phyloP scores from a whole-genome alignment of 2,329 filamentous ascomycete species.

The Hypomyces perniciosus region DNA sequence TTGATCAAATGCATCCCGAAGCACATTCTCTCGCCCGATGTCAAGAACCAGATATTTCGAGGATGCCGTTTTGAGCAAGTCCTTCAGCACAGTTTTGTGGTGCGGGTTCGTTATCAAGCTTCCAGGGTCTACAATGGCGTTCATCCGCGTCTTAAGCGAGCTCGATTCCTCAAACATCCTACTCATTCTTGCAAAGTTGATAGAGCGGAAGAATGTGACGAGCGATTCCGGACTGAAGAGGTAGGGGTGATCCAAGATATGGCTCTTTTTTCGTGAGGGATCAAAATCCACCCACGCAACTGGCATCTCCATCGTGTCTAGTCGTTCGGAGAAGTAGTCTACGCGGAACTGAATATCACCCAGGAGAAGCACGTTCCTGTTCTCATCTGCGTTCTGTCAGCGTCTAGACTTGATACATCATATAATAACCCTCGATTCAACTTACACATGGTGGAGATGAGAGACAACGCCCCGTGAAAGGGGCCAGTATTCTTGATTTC shows the following conservation, averaged over 20 bases:
- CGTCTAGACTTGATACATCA: neutral
- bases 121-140: slow-evolving; percentile 47
- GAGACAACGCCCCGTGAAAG: slow-evolving; percentile 69
- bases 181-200: slow-evolving; percentile 85
- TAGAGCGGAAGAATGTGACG: slow-evolving; percentile 77
- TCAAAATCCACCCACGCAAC: slow-evolving; percentile 61
- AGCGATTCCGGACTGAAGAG: slow-evolving; percentile 68
- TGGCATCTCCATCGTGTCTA: slow-evolving; percentile 71
- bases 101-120: slow-evolving; percentile 51
- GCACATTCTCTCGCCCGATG: slow-evolving; percentile 59
- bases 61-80: slow-evolving; percentile 59
- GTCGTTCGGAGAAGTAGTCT: slow-evolving; percentile 66
- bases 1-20: slow-evolving; percentile 76
- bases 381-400: slow-evolving; percentile 45
- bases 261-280: slow-evolving; percentile 56
- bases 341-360: slow-evolving; percentile 66
- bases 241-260: slow-evolving; percentile 75
- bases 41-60: slow-evolving; percentile 66
- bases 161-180: slow-evolving; percentile 66
- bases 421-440: slow-evolving; percentile 15
- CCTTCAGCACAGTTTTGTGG: slow-evolving; percentile 56
- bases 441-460: slow-evolving; percentile 69
- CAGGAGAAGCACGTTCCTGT: slow-evolving; percentile 58
- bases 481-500: slow-evolving; percentile 63
- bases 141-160: slow-evolving; percentile 50